Conservation (phyloP, 441 rosid genomes). For the Euphorbia corollata region DNA sequence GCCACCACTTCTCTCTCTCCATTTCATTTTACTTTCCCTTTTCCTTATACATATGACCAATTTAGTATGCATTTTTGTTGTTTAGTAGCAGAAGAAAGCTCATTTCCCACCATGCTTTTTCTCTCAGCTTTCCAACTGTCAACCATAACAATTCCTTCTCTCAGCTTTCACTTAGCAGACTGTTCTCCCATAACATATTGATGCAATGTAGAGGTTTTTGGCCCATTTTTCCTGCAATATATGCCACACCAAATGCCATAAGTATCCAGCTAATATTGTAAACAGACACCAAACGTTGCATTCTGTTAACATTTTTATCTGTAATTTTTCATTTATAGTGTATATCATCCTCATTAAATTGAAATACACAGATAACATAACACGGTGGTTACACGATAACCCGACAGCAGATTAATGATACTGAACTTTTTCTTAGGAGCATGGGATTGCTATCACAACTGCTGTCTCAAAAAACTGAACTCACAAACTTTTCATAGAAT, state of each 20-base stretch:
- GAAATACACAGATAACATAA: too few species aligned
- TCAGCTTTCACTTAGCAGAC: constrained; percentile 40
- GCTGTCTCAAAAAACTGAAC: too few species aligned
- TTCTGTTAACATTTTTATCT: too few species aligned
- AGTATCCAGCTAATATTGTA: too few species aligned
- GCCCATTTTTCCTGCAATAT: constrained; percentile 67
- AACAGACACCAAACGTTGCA: too few species aligned
- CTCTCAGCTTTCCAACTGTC: constrained; percentile 25
- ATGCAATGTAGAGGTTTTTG: constrained; percentile 71
- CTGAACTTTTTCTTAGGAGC: background rate
- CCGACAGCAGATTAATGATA: background rate
- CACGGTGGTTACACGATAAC: too few species aligned
- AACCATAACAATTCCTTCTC: constrained; percentile 13
- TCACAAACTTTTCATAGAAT: too few species aligned
- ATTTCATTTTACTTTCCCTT: constrained; percentile 10
- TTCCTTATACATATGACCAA: constrained; percentile 23
- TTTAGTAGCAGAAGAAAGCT: constrained; percentile 16
- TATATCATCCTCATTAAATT: too few species aligned
- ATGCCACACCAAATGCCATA: background rate
- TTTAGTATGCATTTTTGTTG: constrained; percentile 16
- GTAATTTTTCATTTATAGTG: too few species aligned
- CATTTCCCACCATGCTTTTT: constrained; percentile 4
- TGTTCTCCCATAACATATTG: constrained; percentile 69
- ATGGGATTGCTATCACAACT: too few species aligned
- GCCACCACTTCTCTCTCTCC: constrained; percentile 15